Base-by-base conservation (phyloP, 495 filamentous ascomycete species). In the Penicillium salamii region DNA sequence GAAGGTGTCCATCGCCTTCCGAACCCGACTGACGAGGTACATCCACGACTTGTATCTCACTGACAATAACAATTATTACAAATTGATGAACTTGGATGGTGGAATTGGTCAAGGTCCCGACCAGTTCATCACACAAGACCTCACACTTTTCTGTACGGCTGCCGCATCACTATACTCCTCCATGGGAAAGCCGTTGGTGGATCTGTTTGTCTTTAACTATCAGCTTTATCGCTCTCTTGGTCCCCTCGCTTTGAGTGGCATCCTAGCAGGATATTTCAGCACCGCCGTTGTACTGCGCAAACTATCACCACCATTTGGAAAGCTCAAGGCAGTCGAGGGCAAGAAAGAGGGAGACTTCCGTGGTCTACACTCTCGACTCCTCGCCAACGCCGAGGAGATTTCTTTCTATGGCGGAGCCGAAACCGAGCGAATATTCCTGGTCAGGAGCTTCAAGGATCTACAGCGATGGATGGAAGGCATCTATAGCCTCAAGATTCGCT, bases 341-440 rank as follows among this genome's bases (percentile, higher is more conserved):
- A 85, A 88, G 36, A 88, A 86, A 49, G 95, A 99, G 64, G 95
- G 95, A 12, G 91, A 97, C 52, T 97, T 97, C 69, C 79, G 93
- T 50, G 84, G 86, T 7, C 67, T 97, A 3, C 95, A 99, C 68
- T 84, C 92, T 9, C 81, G 95, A 31, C 75, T 99, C 1, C 90
- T 99, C 49, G 91, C 91, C 21, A 99, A 99, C 65, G 92, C 95
- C 18, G 95, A 99, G 70, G 95, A 99, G 63, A 84, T 99, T n/a
- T 93, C 95, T 6, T 99, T 99, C 66, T 99, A 99, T 59, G 90
- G 90, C 23, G 95, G 95, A 41, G 88, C 91, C 9, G 87, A 90
- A 52, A 95, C 90, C 72, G 95, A 99, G 67, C 90, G 89, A 62
- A 78, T 82, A 1, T 93, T 96, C 66, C 75, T 99, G 9, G 86